Percentiles rank a stretch among this genome's conserved stretches.
These are phyloP conservation scores for Cryoendolithus antarcticus DNA, from an alignment of 2,329 filamentous ascomycete species.

Conservation along the genomic window DNA sequence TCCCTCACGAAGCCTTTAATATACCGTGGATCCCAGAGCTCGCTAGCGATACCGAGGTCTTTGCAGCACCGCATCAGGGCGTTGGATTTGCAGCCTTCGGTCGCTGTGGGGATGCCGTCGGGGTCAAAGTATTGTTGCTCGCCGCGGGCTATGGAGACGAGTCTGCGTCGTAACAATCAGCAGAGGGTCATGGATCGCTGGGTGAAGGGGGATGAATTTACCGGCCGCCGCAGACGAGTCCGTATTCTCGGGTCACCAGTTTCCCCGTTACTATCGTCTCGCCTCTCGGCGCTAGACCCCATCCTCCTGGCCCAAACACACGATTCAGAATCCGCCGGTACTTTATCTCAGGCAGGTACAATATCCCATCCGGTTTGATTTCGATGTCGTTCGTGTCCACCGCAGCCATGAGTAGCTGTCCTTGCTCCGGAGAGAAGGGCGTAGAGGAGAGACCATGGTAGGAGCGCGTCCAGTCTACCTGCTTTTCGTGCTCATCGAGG, in stretches of 20 bases:
- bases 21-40: conserved; percentile 92
- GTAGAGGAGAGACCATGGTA: conserved; percentile 64
- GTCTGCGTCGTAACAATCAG: conserved; percentile 37
- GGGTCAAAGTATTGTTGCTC: conserved; percentile 89
- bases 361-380: conserved; percentile 92
- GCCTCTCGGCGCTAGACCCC: conserved; percentile 82
- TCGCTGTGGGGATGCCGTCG: conserved; percentile 83
- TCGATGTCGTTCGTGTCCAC: conserved; percentile 69
- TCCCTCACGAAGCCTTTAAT: conserved; percentile 70
- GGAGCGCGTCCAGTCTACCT: conserved; percentile 71
- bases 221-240: conserved; percentile 77
- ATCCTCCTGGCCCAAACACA: conserved; percentile 89
- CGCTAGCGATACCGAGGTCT: conserved; percentile 84
- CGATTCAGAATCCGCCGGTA: conserved; percentile 81
- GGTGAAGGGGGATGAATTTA: conserved; percentile 31
- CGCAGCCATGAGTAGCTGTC: conserved; percentile 54
- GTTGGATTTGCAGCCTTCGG: conserved; percentile 95
- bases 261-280: conserved; percentile 76
- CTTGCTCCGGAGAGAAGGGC: conserved; percentile 59
- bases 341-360: conserved; percentile 97
- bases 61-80: conserved; percentile 98
- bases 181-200: no score
- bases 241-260: conserved; percentile 80
- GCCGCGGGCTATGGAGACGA: conserved; percentile 83
- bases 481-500: conserved; percentile 35